These are phyloP conservation scores for Coemansia sp. DNA, from an alignment of 192 early-diverging fungal genomes.

Conservation along the genomic window DNA sequence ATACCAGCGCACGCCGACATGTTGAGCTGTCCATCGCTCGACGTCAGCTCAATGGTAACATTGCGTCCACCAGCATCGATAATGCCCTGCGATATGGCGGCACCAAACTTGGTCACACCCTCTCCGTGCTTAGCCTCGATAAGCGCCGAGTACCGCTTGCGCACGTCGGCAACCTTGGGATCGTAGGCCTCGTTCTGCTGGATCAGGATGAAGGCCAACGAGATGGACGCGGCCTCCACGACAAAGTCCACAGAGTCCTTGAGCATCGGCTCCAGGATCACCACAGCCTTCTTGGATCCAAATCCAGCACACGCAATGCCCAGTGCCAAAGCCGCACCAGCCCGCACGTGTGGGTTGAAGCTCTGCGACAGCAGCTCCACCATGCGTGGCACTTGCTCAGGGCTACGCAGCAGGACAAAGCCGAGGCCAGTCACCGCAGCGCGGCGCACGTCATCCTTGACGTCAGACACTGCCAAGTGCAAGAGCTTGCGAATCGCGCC, in stretches of 20 bases:
- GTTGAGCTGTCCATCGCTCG: constrained; percentile 84
- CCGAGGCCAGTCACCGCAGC: constrained; percentile 97
- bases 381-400: constrained; percentile 96
- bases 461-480: constrained; percentile 97
- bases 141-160: constrained; percentile 86
- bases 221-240: constrained; percentile 94
- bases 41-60: constrained; percentile 91
- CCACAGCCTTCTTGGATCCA: constrained; percentile 87
- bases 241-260: constrained; percentile 99
- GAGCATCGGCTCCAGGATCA: constrained; percentile 94
- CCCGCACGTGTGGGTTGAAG: constrained; percentile 98
- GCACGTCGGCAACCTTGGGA: constrained; percentile 80
- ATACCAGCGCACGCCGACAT: constrained; percentile 98
- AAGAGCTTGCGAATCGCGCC: constrained; percentile 91
- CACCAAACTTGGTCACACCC: constrained; percentile 93
- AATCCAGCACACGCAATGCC: constrained; percentile 98
- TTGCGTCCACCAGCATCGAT: constrained; percentile 99
- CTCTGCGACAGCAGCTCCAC: constrained; percentile 97
- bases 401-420: constrained; percentile 91
- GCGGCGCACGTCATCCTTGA: constrained; percentile 99
- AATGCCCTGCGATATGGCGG: constrained; percentile 94
- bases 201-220: constrained; percentile 93
- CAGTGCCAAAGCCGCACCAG: constrained; percentile 94
- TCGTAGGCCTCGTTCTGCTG: constrained; percentile 90
- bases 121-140: constrained; percentile 94